phyloP scores from a whole-genome alignment of 495 filamentous ascomycete genomes.

The Penicillium coprophilum region DNA sequence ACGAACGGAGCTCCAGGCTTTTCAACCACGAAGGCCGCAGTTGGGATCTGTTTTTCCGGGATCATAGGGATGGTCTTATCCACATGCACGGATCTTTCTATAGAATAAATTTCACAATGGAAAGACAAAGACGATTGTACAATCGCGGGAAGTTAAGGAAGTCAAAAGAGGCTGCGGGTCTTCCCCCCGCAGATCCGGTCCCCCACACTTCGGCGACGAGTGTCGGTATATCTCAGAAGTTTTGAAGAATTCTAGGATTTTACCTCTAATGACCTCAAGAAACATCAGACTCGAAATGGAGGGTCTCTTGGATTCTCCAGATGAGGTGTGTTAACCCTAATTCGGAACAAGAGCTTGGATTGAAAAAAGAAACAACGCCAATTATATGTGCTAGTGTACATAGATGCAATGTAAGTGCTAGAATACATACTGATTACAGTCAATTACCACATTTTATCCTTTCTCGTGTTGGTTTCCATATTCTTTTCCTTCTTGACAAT shows the following conservation, averaged over 20 bases:
- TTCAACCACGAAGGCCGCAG: conserved; percentile 33
- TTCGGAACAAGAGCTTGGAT: not conserved
- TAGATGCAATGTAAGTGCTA: conserved; percentile 15
- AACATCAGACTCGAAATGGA: not conserved
- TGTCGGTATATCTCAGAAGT: conserved; percentile 12
- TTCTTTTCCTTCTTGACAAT: conserved; percentile 19
- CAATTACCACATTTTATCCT: conserved; percentile 24
- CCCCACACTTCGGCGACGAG: conserved; percentile 18
- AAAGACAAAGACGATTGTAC: not conserved
- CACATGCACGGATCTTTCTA: not conserved
- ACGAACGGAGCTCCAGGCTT: conserved; percentile 26
- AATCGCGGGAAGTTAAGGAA: too few relatives aligned
- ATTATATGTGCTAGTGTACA: conserved; percentile 18
- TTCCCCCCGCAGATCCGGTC: conserved; percentile 17
- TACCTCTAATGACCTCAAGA: not conserved
- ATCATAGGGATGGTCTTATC: conserved; percentile 20
- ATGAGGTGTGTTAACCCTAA: not conserved
- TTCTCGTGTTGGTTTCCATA: not conserved
- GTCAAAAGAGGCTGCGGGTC: not conserved
- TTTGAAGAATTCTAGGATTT: not conserved
- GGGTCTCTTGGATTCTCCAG: not conserved
- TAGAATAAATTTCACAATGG: not conserved
- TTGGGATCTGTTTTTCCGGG: conserved; percentile 22
- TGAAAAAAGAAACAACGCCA: conserved; percentile 8
- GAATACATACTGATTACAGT: conserved; percentile 16